These are phyloP conservation scores for Mesembryanthemum crystallinum DNA, from an alignment of 148 eudicot genomes.

Conservation along the genomic window DNA sequence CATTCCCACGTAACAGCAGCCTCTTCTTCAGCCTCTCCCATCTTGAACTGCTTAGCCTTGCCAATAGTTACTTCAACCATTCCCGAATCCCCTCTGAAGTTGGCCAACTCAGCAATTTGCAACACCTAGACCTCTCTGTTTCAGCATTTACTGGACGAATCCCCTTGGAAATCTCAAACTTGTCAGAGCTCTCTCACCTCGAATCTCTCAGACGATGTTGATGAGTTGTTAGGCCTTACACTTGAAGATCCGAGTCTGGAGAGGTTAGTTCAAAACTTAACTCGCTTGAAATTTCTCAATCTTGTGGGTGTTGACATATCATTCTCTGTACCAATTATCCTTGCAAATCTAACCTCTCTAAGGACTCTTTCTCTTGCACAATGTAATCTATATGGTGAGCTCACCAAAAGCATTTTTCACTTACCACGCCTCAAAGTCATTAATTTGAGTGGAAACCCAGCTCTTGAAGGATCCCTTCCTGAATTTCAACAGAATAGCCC, in stretches of 20 bases:
- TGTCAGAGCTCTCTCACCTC: constrained; percentile 25
- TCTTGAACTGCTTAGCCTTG: constrained; percentile 34
- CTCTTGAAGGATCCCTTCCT: constrained; percentile 28
- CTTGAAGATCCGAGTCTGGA: constrained; percentile 23
- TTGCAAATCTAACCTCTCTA: constrained; percentile 25
- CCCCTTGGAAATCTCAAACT: constrained; percentile 26
- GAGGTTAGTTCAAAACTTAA: constrained; percentile 28
- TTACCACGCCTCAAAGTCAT: constrained; percentile 32
- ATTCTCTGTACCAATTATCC: constrained; percentile 22
- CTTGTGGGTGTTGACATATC: constrained; percentile 21
- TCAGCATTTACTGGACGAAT: constrained; percentile 33
- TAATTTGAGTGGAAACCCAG: constrained; percentile 16
- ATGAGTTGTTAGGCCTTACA: neutral
- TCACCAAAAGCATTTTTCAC: constrained; percentile 27
- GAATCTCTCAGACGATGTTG: constrained; percentile 22
- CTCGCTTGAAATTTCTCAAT: constrained; percentile 15
- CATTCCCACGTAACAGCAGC: constrained; percentile 18
- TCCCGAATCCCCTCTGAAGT: constrained; percentile 36
- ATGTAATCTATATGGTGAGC: constrained; percentile 29
- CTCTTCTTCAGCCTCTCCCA: constrained; percentile 30
- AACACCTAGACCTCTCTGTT: constrained; percentile 21
- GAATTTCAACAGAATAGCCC: constrained; percentile 25
- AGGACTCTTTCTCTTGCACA: neutral
- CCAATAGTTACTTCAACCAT: constrained; percentile 30
- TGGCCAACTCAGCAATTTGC: constrained; percentile 13